phyloP scores from a whole-genome alignment of 345 rosid genomes.

The Salix dunnii region DNA sequence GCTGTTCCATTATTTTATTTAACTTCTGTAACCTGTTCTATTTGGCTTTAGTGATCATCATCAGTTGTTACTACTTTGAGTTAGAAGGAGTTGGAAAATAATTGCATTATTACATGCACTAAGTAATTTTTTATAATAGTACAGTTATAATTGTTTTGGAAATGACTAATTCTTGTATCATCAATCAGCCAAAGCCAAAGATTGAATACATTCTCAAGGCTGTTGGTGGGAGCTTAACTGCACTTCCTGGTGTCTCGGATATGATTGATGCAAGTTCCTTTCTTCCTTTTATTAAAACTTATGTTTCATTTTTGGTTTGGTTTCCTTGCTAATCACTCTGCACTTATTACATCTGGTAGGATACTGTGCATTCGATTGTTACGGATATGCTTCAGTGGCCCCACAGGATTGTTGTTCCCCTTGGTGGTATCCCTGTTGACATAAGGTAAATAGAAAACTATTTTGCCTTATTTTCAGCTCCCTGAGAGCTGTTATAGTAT shows the following conservation, averaged over 20 bases:
- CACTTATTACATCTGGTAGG: slow-evolving; percentile 43
- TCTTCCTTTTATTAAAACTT: background rate
- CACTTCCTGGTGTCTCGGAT: slow-evolving; percentile 91
- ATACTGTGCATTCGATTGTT: slow-evolving; percentile 79
- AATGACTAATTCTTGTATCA: slow-evolving; percentile 13
- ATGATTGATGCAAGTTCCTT: slow-evolving; percentile 84
- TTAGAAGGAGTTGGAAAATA: background rate
- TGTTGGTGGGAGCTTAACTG: slow-evolving; percentile 97
- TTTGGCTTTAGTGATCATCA: background rate
- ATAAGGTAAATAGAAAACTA: slow-evolving; percentile 44
- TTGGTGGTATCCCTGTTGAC: slow-evolving; percentile 91
- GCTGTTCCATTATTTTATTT: background rate
- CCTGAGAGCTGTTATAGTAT: background rate
- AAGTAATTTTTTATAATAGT: background rate
- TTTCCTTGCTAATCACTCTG: background rate
- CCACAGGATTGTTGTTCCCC: slow-evolving; percentile 94
- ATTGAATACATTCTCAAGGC: slow-evolving; percentile 95
- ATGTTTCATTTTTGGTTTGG: background rate
- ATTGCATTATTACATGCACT: background rate
- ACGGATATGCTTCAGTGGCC: slow-evolving; percentile 99
- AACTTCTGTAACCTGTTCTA: background rate
- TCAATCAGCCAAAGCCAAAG: slow-evolving; percentile 85
- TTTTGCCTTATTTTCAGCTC: background rate
- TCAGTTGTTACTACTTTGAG: background rate
- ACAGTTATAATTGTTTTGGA: slow-evolving; percentile 4